A percentile compares a stretch with the other conserved stretches of the same genome.
These are phyloP conservation scores for Blastocrithidia nonstop DNA, from an alignment of 208 protist species.

Conservation along the genomic window DNA sequence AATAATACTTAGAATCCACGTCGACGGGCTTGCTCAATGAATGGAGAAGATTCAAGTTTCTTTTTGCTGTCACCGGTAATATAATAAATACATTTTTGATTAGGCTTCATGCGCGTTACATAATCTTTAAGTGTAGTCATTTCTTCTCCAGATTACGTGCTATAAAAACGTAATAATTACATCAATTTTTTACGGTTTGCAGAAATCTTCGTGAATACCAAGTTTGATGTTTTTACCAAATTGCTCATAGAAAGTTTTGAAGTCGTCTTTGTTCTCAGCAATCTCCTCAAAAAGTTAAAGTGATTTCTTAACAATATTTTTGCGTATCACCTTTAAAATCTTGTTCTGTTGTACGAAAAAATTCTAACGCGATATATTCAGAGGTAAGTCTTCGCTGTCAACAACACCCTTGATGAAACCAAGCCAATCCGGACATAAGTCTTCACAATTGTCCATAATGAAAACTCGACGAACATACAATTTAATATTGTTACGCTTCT, in stretches of 20 bases:
- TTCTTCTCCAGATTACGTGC: conserved; percentile 49
- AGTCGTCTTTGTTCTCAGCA: conserved; percentile 61
- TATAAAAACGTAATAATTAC: conserved; percentile 94
- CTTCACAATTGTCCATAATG: conserved; percentile 96
- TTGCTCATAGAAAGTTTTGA: conserved; percentile 88
- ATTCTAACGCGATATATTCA: conserved; percentile 99
- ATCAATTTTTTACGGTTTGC: conserved; percentile 90
- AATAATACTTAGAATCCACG: conserved; percentile 87
- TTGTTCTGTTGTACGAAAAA: conserved; percentile 98
- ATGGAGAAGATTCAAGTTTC: conserved; percentile 67
- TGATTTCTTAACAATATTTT: conserved; percentile 93
- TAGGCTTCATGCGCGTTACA: conserved; percentile 88
- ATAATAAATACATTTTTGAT: conserved; percentile 92
- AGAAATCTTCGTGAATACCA: conserved; percentile 95
- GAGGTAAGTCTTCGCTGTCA: conserved; percentile 98
- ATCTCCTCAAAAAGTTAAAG: conserved; percentile 91
- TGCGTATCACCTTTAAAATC: conserved; percentile 91
- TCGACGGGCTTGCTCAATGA: conserved; percentile 67
- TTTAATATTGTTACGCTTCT: conserved; percentile 67
- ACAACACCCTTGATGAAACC: conserved; percentile 96
- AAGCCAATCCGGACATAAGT: conserved; percentile 91
- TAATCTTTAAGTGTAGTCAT: conserved; percentile 83
- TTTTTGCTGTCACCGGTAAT: conserved; percentile 68
- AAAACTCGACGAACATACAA: conserved; percentile 98
- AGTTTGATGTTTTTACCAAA: conserved; percentile 96